phyloP scores from a whole-genome alignment of 495 filamentous ascomycete species.

The Aspergillus mulundensis region DNA sequence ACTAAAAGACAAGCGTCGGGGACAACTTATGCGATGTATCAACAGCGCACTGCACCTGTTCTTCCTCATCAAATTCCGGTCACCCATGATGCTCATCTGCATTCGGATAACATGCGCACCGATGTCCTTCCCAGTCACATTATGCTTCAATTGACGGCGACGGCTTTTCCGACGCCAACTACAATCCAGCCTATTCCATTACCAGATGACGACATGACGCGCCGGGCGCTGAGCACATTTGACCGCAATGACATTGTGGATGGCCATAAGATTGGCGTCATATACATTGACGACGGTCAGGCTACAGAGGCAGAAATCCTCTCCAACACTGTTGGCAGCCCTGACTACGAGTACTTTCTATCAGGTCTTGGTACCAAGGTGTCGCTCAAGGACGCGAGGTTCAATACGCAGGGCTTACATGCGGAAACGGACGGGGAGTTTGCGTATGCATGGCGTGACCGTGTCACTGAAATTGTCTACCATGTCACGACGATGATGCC shows the following conservation, averaged over 20 bases:
- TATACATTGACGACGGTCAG: slow-evolving; percentile 86
- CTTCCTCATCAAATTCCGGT: slow-evolving; percentile 62
- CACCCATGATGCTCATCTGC: slow-evolving; percentile 42
- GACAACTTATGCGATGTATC: slow-evolving; percentile 71
- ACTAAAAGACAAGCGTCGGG: slow-evolving; percentile 81
- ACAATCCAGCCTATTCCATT: slow-evolving; percentile 70
- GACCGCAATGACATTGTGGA: slow-evolving; percentile 89
- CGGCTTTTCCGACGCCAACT: slow-evolving; percentile 65
- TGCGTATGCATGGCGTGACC: slow-evolving; percentile 88
- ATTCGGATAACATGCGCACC: slow-evolving; percentile 35
- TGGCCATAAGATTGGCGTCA: slow-evolving; percentile 89
- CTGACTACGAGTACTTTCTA: slow-evolving; percentile 82
- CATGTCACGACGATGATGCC: slow-evolving; percentile 98
- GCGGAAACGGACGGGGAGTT: slow-evolving; percentile 76
- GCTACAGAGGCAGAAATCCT: slow-evolving; percentile 77
- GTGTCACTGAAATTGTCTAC: slow-evolving; percentile 91
- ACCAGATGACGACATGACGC: slow-evolving; percentile 75
- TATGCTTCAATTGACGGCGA: slow-evolving; percentile 64
- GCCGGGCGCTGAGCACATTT: slow-evolving; percentile 71
- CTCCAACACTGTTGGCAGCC: slow-evolving; percentile 73
- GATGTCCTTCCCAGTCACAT: slow-evolving; percentile 75
- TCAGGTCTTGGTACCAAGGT: slow-evolving; percentile 75
- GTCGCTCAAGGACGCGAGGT: slow-evolving; percentile 70
- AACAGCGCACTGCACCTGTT: slow-evolving; percentile 64
- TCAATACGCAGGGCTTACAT: slow-evolving; percentile 95